Conservation (phyloP, 2,329 filamentous ascomycete genomes). For the Xylaria sp. region DNA sequence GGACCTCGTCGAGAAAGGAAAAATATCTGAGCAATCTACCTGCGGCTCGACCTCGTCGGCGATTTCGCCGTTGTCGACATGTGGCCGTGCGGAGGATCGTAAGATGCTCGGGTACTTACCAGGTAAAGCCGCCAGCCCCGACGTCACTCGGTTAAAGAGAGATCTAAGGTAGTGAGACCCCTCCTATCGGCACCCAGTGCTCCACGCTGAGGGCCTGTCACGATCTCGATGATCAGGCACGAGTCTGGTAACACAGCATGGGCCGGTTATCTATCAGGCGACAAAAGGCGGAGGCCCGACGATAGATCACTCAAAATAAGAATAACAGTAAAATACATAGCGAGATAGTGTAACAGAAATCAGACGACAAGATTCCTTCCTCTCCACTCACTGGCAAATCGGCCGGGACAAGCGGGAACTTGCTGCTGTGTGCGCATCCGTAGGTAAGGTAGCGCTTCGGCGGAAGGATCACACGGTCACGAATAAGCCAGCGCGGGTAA, state of each 20-base stretch:
- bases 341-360: too few relatives aligned
- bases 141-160: background rate
- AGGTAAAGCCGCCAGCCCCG: background rate
- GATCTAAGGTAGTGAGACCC: background rate
- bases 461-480: too few relatives aligned
- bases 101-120: background rate
- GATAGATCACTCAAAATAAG: too few relatives aligned
- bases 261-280: background rate
- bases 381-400: too few relatives aligned
- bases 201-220: background rate
- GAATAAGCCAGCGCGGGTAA: too few relatives aligned
- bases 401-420: too few relatives aligned
- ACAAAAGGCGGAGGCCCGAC: background rate
- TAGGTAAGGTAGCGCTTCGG: background rate
- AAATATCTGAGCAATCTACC: background rate
- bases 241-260: background rate
- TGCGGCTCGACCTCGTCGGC: background rate
- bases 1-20: background rate
- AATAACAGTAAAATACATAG: too few relatives aligned
- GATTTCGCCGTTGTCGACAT: background rate
- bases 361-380: too few relatives aligned
- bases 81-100: background rate
- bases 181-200: background rate
- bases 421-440: too few relatives aligned
- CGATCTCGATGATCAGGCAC: slow-evolving; percentile 3